phyloP scores from a whole-genome alignment of 352 stramenopile species.

The Plasmopara viticola region DNA sequence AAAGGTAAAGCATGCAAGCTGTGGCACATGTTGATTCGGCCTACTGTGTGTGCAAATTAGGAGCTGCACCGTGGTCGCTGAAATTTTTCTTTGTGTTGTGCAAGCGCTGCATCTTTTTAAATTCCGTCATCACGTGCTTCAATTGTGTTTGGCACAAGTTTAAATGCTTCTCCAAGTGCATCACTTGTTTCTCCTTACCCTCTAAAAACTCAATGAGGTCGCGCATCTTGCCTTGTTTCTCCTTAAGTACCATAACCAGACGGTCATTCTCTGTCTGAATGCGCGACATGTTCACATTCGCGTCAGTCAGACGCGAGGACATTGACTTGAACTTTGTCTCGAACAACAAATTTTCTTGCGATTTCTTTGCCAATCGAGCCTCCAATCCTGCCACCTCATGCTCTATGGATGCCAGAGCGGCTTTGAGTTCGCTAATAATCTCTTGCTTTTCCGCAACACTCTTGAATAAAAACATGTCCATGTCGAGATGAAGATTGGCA shows the following conservation, averaged over 20 bases:
- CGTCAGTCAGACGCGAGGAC: slow-evolving; percentile 42
- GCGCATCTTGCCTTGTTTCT: slow-evolving; percentile 53
- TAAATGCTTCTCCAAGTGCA: slow-evolving; percentile 54
- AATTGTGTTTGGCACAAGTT: slow-evolving; percentile 46
- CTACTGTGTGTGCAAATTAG: no score
- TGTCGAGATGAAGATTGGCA: slow-evolving; percentile 35
- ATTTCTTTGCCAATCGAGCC: slow-evolving; percentile 40
- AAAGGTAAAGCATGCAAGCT: no score
- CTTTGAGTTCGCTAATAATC: slow-evolving; percentile 56
- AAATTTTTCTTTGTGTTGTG: slow-evolving; percentile 15
- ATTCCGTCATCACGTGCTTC: slow-evolving; percentile 37
- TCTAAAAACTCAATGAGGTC: slow-evolving; percentile 53
- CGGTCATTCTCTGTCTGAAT: slow-evolving; percentile 53
- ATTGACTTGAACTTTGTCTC: slow-evolving; percentile 55
- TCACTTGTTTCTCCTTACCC: slow-evolving; percentile 59
- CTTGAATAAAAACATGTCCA: slow-evolving; percentile 76
- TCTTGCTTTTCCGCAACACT: slow-evolving; percentile 64
- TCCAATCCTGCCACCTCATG: slow-evolving; percentile 60
- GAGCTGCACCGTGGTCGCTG: background rate
- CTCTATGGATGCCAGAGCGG: slow-evolving; percentile 58
- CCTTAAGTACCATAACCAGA: slow-evolving; percentile 41
- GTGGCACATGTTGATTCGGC: no score
- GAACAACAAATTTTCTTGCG: slow-evolving; percentile 48
- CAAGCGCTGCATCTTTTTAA: slow-evolving; percentile 23
- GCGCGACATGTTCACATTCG: slow-evolving; percentile 35